These are phyloP conservation scores for Mortierella sp. DNA, from an alignment of 371 early-diverging fungal species.

Conservation along the genomic window DNA sequence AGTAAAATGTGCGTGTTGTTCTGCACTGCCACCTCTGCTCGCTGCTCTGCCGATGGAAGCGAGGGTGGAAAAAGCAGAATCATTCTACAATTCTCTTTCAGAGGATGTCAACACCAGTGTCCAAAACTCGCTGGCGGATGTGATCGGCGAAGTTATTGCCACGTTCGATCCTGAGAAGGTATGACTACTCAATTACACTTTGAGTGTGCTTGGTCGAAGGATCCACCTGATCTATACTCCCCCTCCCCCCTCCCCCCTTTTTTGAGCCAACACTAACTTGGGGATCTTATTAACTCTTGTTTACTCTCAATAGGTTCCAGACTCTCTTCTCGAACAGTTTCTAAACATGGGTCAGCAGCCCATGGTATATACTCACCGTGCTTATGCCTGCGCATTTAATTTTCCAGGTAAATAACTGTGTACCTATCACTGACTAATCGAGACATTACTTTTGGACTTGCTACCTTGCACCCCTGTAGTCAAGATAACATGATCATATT, in stretches of 20 bases:
- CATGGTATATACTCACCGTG: conserved; percentile 62
- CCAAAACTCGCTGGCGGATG: conserved; percentile 65
- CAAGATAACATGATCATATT: no score
- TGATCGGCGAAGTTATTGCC: conserved; percentile 67
- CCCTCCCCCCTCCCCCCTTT: no score
- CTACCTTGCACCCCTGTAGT: no score
- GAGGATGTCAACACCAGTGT: conserved; percentile 70
- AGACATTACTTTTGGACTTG: no score
- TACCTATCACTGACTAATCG: no score
- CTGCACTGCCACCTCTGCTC: conserved; percentile 60
- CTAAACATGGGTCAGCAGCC: conserved; percentile 47
- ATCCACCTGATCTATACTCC: no score
- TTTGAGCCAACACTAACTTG: no score
- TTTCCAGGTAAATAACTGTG: conserved; percentile 55
- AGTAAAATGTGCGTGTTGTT: conserved; percentile 67
- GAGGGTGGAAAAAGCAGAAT: conserved; percentile 53
- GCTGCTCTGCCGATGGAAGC: conserved; percentile 58
- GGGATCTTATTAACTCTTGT: background rate
- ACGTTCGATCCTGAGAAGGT: conserved; percentile 53
- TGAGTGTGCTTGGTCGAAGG: no score
- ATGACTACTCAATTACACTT: background rate
- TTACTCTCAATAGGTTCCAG: conserved; percentile 56
- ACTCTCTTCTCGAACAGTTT: conserved; percentile 55
- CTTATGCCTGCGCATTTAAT: conserved; percentile 68
- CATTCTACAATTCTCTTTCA: conserved; percentile 60